These are phyloP conservation scores for Ophiosphaerella narmari DNA, from an alignment of 2,329 filamentous ascomycete species.

Conservation along the genomic window DNA sequence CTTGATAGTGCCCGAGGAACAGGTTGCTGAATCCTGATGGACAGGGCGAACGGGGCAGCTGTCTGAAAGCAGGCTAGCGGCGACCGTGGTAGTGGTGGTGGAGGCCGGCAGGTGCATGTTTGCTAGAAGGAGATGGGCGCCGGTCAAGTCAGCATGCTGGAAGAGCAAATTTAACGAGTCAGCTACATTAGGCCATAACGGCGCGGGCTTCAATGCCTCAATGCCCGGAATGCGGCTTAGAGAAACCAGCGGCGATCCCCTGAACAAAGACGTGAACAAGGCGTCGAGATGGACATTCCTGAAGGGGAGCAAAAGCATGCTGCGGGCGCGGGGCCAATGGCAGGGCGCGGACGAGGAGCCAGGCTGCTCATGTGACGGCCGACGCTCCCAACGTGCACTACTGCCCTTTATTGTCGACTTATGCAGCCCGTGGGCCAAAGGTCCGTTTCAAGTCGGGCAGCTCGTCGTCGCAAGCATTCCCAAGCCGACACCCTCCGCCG, in stretches of 20 bases:
- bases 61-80: neutral
- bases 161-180: slow-evolving; percentile 6
- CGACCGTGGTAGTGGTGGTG: neutral
- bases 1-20: slow-evolving; percentile 8
- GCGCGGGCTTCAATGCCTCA: no score
- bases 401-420: neutral
- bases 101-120: slow-evolving; percentile 3
- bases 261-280: no score
- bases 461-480: slow-evolving; percentile 11
- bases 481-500: slow-evolving; percentile 11
- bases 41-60: neutral
- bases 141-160: slow-evolving; percentile 1
- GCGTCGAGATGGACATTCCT: no score
- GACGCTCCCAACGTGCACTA: slow-evolving; percentile 1
- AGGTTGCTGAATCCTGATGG: slow-evolving; percentile 8
- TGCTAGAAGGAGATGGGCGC: slow-evolving; percentile 8
- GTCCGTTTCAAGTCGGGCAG: slow-evolving; percentile 14
- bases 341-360: slow-evolving; percentile 8
- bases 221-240: no score
- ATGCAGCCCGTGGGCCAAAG: slow-evolving; percentile 13
- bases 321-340: slow-evolving; percentile 1
- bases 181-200: neutral
- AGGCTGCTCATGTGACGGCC: neutral
- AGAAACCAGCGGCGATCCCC: no score
- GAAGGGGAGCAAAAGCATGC: neutral